Evolutionary conservation across 352 stramenopile species (phyloP).

Genomic region (Phytophthora kernoviae): DNA sequence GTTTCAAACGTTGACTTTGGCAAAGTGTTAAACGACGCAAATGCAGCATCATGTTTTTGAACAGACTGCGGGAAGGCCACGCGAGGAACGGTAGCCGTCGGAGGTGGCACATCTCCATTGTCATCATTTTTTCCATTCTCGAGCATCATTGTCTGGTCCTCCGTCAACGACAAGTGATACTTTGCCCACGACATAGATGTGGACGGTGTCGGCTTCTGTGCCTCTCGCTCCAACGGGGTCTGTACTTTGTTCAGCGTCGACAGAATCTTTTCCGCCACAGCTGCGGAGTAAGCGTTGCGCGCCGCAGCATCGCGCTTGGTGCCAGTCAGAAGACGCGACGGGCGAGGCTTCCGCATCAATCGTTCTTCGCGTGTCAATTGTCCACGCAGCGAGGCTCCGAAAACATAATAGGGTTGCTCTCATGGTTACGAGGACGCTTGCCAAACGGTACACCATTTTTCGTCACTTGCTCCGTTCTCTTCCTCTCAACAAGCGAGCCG

Average conservation of each 20-base stretch:
- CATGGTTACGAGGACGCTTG: conserved; percentile 49
- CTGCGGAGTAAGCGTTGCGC: conserved; percentile 74
- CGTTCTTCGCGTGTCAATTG: conserved; percentile 59
- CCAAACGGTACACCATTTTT: conserved; percentile 39
- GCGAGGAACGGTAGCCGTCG: conserved; percentile 57
- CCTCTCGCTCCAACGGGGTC: conserved; percentile 72
- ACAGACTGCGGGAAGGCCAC: conserved; percentile 39
- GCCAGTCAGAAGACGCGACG: conserved; percentile 78
- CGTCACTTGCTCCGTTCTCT: conserved; percentile 16
- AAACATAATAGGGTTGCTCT: conserved; percentile 48
- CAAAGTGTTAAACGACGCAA: conserved; percentile 11
- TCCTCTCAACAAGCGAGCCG: conserved; percentile 26
- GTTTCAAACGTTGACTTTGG: conserved; percentile 19
- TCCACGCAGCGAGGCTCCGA: conserved; percentile 37
- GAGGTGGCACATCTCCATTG: conserved; percentile 50
- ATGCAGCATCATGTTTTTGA: conserved; percentile 6
- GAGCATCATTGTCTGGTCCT: conserved; percentile 27
- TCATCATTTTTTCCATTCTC: conserved; percentile 32
- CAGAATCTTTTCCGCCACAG: conserved; percentile 80
- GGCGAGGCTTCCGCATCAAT: conserved; percentile 57
- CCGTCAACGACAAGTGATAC: conserved; percentile 71
- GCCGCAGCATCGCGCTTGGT: conserved; percentile 57
- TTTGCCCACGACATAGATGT: conserved; percentile 87
- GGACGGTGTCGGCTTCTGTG: conserved; percentile 73
- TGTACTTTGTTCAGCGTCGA: conserved; percentile 84